Conservation (phyloP, 1,284 basidiomycete genomes). For the Puccinia horiana region DNA sequence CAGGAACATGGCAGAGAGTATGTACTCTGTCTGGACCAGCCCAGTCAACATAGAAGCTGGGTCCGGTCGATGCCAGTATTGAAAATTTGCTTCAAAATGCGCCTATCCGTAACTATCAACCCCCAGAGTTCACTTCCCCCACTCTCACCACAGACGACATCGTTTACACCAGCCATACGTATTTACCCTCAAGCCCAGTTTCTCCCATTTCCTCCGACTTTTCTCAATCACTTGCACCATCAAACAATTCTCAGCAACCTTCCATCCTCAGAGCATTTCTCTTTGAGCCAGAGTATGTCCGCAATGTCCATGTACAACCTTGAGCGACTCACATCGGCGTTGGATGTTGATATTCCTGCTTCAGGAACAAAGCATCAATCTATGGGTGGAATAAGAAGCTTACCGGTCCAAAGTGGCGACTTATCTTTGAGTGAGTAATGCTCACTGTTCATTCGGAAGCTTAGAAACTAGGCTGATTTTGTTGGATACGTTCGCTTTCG, state of each 20-base stretch:
- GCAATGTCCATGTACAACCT: slow-evolving; percentile 16
- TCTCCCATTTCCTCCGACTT: background rate
- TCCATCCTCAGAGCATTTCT: background rate
- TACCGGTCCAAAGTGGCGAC: background rate
- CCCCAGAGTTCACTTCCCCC: no score
- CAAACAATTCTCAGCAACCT: background rate
- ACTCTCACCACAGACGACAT: no score
- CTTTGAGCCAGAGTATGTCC: background rate
- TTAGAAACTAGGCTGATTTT: background rate
- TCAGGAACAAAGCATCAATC: background rate
- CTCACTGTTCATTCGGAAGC: background rate
- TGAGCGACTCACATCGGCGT: background rate
- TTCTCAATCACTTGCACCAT: background rate
- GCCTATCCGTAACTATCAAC: no score
- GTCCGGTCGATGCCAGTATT: no score
- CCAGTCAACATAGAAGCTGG: no score
- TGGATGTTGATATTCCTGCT: background rate
- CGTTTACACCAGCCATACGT: background rate
- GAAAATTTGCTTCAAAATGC: no score
- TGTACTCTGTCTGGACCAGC: no score
- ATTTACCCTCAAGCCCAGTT: background rate
- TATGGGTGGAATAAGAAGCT: background rate
- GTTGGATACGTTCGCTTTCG: background rate
- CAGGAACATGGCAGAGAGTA: background rate
- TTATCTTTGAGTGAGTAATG: slow-evolving; percentile 5